Base-by-base conservation (phyloP, 257 asterid genomes). In the Ehretia macrophylla region DNA sequence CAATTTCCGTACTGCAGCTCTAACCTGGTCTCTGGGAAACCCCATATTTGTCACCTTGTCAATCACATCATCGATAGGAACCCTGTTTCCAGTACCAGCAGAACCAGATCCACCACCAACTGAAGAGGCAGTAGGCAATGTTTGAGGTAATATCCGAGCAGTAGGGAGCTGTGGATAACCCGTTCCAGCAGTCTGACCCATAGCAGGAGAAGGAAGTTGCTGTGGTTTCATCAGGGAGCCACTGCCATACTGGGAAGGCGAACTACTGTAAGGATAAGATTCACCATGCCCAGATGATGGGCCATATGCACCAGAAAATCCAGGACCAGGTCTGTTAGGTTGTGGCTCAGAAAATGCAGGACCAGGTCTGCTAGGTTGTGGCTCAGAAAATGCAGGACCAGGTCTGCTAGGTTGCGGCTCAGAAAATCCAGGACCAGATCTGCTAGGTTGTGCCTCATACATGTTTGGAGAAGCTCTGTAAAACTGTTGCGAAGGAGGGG, bases 21-120 rank as follows among this genome's bases (percentile, higher is more conserved):
- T 82, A 62, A 81, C 96, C 60, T 81, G 97, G 27, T 86, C 97
- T 73, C 95, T 86, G 21, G 97, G 52, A 70, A 92, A 92, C 55
- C 99, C 99, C 97, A 88, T 92, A 65, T 57, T 77, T 4, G 96
- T 86, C 50, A 92, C 97, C 61, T 83, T 88, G 62, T 88, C 97
- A 17, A 92, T 85, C 76, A 92, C 97, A 44, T 92, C 97, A 46
- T 92, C 99, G 50, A 84, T 75, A 14, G 95, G 90, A 68, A 83
- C 97, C 82, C 75, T 80, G 70, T 83, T 86, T 18, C 94, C 92
- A 32, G 86, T 47, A n/a, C 87, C 78, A 40, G 77, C 69, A 35
- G 85, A 66, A 32, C 83, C 72, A 32, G 81, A 57, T 11, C 85
- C 88, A 68, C 80, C 70, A 68, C 88, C 75, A 21, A 86, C 87